Conservation (phyloP, 2,329 filamentous ascomycete species). For the Aureobasidium vineae region DNA sequence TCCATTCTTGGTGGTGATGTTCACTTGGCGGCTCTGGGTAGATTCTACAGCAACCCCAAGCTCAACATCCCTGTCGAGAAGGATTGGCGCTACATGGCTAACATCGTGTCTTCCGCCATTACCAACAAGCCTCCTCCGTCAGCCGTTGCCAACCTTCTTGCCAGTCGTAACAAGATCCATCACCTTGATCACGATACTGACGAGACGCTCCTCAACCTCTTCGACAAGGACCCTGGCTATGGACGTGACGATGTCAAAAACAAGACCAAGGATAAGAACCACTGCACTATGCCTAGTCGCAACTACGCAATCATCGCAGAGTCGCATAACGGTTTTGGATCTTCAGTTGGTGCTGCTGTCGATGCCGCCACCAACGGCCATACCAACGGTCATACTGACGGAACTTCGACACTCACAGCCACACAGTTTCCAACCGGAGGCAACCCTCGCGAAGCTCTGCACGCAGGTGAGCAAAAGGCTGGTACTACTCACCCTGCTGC, state of each 20-base stretch:
- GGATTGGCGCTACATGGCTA: constrained; percentile 63
- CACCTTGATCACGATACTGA: constrained; percentile 62
- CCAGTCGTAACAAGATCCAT: constrained; percentile 63
- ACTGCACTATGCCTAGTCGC: constrained; percentile 75
- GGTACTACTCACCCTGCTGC: constrained; percentile 78
- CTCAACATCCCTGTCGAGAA: constrained; percentile 56
- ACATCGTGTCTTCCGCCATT: constrained; percentile 63
- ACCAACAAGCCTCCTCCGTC: constrained; percentile 67
- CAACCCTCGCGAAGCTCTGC: constrained; percentile 65
- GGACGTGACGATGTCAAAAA: constrained; percentile 46
- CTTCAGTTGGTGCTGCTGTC: background rate
- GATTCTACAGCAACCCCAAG: constrained; percentile 63
- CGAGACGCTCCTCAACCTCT: constrained; percentile 62
- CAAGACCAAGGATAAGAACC: constrained; percentile 71
- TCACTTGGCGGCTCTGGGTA: constrained; percentile 61
- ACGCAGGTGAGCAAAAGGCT: constrained; percentile 71
- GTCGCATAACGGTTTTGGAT: constrained; percentile 35
- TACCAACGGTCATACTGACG: constrained; percentile 33
- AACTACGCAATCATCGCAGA: constrained; percentile 65
- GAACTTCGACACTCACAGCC: constrained; percentile 2
- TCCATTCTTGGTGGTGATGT: constrained; percentile 65
- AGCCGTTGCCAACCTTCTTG: constrained; percentile 63
- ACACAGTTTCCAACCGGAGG: constrained; percentile 39
- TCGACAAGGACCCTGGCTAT: constrained; percentile 57
- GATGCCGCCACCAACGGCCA: constrained; percentile 1